A percentile compares a stretch with the other conserved stretches of the same genome.
These are phyloP conservation scores for Exutisphaerella laricina DNA, from an alignment of 2,329 filamentous ascomycete species.

Conservation along the genomic window DNA sequence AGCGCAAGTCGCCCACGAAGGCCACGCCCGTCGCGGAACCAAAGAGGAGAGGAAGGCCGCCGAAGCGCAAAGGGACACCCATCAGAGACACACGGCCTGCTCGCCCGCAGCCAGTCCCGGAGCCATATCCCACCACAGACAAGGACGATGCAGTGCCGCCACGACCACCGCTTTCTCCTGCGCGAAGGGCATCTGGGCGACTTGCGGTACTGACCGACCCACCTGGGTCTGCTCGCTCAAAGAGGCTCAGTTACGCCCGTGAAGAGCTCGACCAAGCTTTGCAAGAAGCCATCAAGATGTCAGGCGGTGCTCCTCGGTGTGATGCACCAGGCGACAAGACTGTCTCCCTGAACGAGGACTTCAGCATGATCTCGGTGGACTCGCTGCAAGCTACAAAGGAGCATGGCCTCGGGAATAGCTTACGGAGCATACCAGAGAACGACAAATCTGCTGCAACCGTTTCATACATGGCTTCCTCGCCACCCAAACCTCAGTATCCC, in stretches of 20 bases:
- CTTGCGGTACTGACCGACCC: conserved; percentile 14
- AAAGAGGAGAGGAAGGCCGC: conserved; percentile 9
- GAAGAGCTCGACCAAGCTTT: conserved; percentile 30
- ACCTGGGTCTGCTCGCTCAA: conserved; percentile 16
- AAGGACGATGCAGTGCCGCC: conserved; percentile 1
- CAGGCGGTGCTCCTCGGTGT: not conserved
- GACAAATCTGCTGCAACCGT: conserved; percentile 21
- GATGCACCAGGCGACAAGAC: conserved; percentile 39
- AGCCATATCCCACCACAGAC: conserved; percentile 1
- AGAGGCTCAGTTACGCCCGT: conserved; percentile 27
- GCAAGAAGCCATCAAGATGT: conserved; percentile 26
- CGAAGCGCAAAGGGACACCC: conserved; percentile 31
- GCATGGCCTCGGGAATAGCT: conserved; percentile 16
- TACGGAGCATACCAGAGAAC: conserved; percentile 7
- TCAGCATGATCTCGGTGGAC: conserved; percentile 48
- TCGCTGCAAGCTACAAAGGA: conserved; percentile 37
- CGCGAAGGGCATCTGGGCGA: conserved; percentile 14
- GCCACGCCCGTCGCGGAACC: not conserved
- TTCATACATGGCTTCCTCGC: conserved; percentile 31
- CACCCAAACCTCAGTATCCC: conserved; percentile 25
- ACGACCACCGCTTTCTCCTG: conserved; percentile 10
- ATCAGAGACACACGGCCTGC: conserved; percentile 13
- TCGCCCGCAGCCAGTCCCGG: conserved; percentile 2
- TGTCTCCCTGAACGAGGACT: conserved; percentile 45
- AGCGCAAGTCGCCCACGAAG: conserved; percentile 11